These are phyloP conservation scores for Colletotrichum sp. DNA, from an alignment of 2,329 filamentous ascomycete genomes.

Conservation along the genomic window DNA sequence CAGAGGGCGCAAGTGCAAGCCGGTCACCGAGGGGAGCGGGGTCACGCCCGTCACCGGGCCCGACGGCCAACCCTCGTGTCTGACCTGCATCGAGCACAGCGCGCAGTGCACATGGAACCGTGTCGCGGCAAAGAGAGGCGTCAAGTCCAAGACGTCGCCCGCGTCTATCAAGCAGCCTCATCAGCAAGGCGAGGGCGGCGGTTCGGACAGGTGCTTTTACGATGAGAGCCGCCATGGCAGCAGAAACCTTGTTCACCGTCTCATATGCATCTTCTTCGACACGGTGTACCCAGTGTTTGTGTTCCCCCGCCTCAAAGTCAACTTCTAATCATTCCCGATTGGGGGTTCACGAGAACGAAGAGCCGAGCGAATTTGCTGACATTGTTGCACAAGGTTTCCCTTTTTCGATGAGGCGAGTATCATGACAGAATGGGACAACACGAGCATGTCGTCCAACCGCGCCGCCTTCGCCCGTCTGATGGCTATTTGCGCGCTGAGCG, in stretches of 20 bases:
- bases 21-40: background rate
- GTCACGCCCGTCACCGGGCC: background rate
- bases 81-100: slow-evolving; percentile 23
- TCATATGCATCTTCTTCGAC: slow-evolving; percentile 22
- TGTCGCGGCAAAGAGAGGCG: slow-evolving; percentile 21
- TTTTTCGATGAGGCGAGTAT: slow-evolving; percentile 53
- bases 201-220: slow-evolving; percentile 15
- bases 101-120: slow-evolving; percentile 22
- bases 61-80: slow-evolving; percentile 7
- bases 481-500: slow-evolving; percentile 55
- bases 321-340: background rate
- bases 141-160: slow-evolving; percentile 21
- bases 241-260: background rate
- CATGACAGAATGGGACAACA: slow-evolving; percentile 44
- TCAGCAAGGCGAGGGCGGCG: background rate
- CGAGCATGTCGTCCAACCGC: slow-evolving; percentile 30
- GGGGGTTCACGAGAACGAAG: background rate
- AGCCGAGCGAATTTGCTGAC: background rate
- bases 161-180: background rate
- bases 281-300: slow-evolving; percentile 23
- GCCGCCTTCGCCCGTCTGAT: slow-evolving; percentile 54
- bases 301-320: background rate
- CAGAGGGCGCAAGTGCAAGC: slow-evolving; percentile 23
- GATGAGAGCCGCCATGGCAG: slow-evolving; percentile 19
- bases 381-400: slow-evolving; percentile 37